Conservation (phyloP, 768 basidiomycete genomes). For the Glaciozyma antarctica region DNA sequence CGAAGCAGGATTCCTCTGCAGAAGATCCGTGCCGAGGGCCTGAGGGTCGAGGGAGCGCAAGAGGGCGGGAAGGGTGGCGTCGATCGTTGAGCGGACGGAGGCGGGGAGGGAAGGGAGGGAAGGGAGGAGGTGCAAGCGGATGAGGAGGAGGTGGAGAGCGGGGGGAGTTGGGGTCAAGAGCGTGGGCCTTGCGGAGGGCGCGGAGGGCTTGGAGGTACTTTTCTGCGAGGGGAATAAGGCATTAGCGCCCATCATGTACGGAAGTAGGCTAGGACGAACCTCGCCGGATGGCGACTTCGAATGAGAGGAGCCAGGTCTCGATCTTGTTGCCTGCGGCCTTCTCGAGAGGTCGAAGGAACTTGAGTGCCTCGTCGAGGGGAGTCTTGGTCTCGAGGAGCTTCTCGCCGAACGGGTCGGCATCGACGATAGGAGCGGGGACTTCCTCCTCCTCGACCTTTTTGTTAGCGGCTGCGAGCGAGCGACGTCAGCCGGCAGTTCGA, state of each 20-base stretch:
- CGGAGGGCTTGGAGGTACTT: slow-evolving; percentile 69
- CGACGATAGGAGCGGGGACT: slow-evolving; percentile 44
- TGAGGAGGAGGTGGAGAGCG: slow-evolving; percentile 60
- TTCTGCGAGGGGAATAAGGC: slow-evolving; percentile 43
- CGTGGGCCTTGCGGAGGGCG: slow-evolving; percentile 54
- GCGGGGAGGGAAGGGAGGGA: slow-evolving; percentile 11
- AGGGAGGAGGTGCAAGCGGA: slow-evolving; percentile 47
- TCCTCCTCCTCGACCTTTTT: slow-evolving; percentile 36
- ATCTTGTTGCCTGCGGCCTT: slow-evolving; percentile 49
- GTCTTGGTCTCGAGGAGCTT: slow-evolving; percentile 57
- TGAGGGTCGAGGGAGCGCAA: slow-evolving; percentile 54
- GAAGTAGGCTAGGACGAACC: neutral
- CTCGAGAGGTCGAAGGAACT: slow-evolving; percentile 57
- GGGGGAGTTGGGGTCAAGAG: slow-evolving; percentile 52
- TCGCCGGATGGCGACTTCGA: slow-evolving; percentile 69
- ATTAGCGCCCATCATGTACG: no score
- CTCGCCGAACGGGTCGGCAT: slow-evolving; percentile 70
- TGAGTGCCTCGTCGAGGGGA: slow-evolving; percentile 65
- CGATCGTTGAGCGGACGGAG: slow-evolving; percentile 48
- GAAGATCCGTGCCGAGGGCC: slow-evolving; percentile 62
- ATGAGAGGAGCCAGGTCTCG: slow-evolving; percentile 63
- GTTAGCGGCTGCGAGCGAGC: neutral
- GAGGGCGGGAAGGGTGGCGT: slow-evolving; percentile 49
- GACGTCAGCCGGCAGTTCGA: neutral
- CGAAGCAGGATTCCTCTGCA: slow-evolving; percentile 51